These are phyloP conservation scores for Penicillium turbatum DNA, from an alignment of 495 filamentous ascomycete genomes.

Conservation along the genomic window DNA sequence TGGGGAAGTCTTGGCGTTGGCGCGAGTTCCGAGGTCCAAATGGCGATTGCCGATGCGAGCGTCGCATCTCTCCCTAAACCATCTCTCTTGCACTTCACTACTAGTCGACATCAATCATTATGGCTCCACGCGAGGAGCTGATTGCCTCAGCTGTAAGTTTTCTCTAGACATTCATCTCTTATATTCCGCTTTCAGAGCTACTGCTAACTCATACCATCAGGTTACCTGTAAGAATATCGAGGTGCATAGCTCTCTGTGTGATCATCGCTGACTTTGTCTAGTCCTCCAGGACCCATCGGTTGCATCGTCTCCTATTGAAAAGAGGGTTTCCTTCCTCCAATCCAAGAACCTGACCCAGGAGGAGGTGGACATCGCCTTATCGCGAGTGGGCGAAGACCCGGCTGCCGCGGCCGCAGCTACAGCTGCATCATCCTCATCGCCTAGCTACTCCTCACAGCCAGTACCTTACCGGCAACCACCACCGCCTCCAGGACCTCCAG, in stretches of 20 bases:
- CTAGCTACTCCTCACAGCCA: conserved; percentile 49
- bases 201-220: conserved; percentile 23
- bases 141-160: conserved; percentile 71
- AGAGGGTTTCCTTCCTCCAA: conserved; percentile 85
- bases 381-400: conserved; percentile 61
- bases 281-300: conserved; percentile 93
- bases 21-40: conserved; percentile 41
- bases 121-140: conserved; percentile 76
- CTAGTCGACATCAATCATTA: conserved; percentile 35
- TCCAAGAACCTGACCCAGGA: conserved; percentile 97
- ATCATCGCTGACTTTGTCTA: conserved; percentile 35
- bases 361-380: conserved; percentile 81
- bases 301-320: conserved; percentile 84
- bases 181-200: conserved; percentile 6
- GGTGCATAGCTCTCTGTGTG: conserved; percentile 7
- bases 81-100: conserved; percentile 12
- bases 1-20: conserved; percentile 36
- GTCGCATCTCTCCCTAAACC: conserved; percentile 17
- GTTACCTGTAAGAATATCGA: conserved; percentile 36
- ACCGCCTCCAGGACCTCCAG: conserved; percentile 56
- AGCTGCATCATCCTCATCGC: conserved; percentile 32
- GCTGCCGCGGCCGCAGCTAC: conserved; percentile 29
- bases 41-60: conserved; percentile 26
- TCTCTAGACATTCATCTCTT: not conserved
- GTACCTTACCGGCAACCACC: conserved; percentile 48